Percentiles rank a stretch among this genome's conserved stretches.
Evolutionary conservation across 257 asterid species (phyloP).

Genomic region (Handroanthus guayacan): DNA sequence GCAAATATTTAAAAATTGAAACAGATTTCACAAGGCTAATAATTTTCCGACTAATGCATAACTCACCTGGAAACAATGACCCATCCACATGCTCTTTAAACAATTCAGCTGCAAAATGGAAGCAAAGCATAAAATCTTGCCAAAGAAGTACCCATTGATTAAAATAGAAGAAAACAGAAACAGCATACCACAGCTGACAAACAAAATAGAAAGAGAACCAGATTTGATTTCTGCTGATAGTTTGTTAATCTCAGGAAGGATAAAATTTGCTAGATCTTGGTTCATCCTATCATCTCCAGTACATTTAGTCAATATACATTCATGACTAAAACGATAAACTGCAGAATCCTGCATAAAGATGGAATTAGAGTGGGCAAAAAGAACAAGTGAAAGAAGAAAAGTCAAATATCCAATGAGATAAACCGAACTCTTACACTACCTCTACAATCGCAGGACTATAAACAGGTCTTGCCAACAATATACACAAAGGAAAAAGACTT

Average conservation of each 20-base stretch:
- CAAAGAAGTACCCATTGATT: background rate
- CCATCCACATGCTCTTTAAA: slow-evolving; percentile 58
- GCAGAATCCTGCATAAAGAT: slow-evolving; percentile 66
- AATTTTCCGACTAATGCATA: slow-evolving; percentile 15
- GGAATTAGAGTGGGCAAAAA: slow-evolving; percentile 34
- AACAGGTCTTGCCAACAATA: slow-evolving; percentile 81
- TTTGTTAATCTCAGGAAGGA: slow-evolving; percentile 88
- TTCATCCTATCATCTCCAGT: slow-evolving; percentile 61
- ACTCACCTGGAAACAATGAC: slow-evolving; percentile 73
- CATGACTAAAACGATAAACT: slow-evolving; percentile 73
- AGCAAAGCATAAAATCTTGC: slow-evolving; percentile 33
- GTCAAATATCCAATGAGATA: slow-evolving; percentile 26
- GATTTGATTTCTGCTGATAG: slow-evolving; percentile 74
- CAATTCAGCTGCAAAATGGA: slow-evolving; percentile 64
- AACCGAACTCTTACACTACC: slow-evolving; percentile 55
- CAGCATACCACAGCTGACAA: slow-evolving; percentile 81
- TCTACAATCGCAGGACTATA: slow-evolving; percentile 62
- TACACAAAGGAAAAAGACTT: slow-evolving; percentile 79
- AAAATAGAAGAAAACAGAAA: slow-evolving; percentile 32
- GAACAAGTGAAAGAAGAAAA: slow-evolving; percentile 32
- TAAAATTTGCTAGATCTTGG: slow-evolving; percentile 68
- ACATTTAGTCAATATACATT: slow-evolving; percentile 65
- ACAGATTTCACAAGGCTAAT: slow-evolving; percentile 21
- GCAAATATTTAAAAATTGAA: slow-evolving; percentile 18
- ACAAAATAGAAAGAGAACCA: slow-evolving; percentile 82